Base-by-base conservation (phyloP, 495 filamentous ascomycete genomes). In the Antarctomyces pellizariae region DNA sequence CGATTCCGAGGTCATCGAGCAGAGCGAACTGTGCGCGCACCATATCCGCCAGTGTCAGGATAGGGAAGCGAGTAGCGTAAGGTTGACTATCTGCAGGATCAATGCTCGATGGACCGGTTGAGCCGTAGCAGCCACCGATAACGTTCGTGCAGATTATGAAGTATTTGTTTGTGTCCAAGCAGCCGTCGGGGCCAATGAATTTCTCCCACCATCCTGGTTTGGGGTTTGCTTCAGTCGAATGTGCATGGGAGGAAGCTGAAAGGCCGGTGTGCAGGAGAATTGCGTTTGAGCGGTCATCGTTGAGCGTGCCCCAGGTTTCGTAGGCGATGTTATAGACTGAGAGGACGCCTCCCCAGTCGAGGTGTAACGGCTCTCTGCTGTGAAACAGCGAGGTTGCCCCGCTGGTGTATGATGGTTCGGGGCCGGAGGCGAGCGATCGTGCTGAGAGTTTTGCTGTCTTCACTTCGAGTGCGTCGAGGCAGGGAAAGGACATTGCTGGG, bases 151-250 rank as follows among this genome's bases (percentile, higher is more conserved):
- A 99, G 34, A 99, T 79, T 25, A 99, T 50, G 43, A 73, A 75
- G 51, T 89, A 91, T 42, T 78, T 84, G 40, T 84, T 47, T 2
- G 89, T 99, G 47, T 99, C 78, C 4, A 99, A 47, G 12, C 80
- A 70, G 16, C 61, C 58, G 0, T 78, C 82, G 0, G 89, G 76
- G 0, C 86, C 86, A 36, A 99, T 93, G 47, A 99, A 99, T 46
- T 76, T 90, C 54, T 99, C 89, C 86, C 86, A 99, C 86, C 86
- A 99, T 0, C 86, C 86, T 0, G 76, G 70, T 46, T 90, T 75
- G 0, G 75, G 64, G 45, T 95, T 99, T 8, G 51, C 56, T 18
- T 57, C 54, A 13, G 84, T 95, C 22, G 80, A 92, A 36, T 84
- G 80, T 2, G 86, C 86, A 49, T 99, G 86, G 28, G 82, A 92